Percentiles rank a stretch among this genome's conserved stretches.
These are phyloP conservation scores for Neonothopanus nambi DNA, from an alignment of 1,284 basidiomycete species.

Conservation along the genomic window DNA sequence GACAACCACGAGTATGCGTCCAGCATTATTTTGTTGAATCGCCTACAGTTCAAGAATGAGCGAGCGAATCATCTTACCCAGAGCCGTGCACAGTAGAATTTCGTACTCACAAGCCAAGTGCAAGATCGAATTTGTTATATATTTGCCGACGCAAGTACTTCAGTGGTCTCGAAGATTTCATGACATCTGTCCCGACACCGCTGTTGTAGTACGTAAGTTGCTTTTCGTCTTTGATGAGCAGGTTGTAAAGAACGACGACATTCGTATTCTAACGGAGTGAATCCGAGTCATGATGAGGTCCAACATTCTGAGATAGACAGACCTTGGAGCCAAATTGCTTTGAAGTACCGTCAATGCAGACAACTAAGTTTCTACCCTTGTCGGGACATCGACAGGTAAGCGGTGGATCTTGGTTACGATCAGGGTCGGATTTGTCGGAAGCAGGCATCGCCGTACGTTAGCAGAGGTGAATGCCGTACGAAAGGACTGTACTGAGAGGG, in stretches of 20 bases:
- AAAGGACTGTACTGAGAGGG: too few species aligned
- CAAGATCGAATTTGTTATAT: conserved; percentile 25
- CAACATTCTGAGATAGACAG: not conserved
- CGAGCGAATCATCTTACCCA: too few species aligned
- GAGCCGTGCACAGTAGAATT: too few species aligned
- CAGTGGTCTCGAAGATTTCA: conserved; percentile 23
- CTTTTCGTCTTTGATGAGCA: conserved; percentile 25
- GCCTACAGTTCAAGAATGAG: conserved; percentile 20
- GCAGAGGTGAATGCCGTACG: too few species aligned
- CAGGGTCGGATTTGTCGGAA: too few species aligned
- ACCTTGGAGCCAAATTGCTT: conserved; percentile 31
- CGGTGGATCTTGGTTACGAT: too few species aligned
- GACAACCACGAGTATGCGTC: conserved; percentile 43
- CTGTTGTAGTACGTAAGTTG: conserved; percentile 33
- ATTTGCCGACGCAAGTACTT: conserved; percentile 18
- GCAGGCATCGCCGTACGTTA: too few species aligned
- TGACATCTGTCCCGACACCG: conserved; percentile 34
- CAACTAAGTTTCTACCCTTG: conserved; percentile 31
- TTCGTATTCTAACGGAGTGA: conserved; percentile 33
- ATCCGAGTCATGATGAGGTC: not conserved
- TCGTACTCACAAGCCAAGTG: conserved; percentile 29
- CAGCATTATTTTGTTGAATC: conserved; percentile 31
- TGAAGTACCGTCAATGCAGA: too few species aligned
- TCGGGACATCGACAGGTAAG: too few species aligned
- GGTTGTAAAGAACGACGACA: conserved; percentile 34